These are phyloP conservation scores for Rhizopogon roseolus DNA, from an alignment of 768 basidiomycete genomes.

Conservation along the genomic window DNA sequence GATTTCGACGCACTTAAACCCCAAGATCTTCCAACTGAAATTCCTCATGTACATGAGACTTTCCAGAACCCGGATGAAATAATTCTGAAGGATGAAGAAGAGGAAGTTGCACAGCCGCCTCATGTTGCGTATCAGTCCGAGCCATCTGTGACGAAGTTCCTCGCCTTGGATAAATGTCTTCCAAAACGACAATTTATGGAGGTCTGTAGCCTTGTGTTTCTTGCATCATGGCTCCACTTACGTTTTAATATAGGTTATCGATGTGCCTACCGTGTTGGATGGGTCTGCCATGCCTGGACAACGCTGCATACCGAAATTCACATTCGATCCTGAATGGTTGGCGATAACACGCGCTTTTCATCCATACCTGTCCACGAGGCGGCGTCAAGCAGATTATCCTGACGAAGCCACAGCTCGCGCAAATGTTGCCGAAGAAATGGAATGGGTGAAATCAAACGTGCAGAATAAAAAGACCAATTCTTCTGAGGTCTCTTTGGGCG, in stretches of 20 bases:
- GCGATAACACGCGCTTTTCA: slow-evolving; percentile 88
- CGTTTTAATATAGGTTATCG: slow-evolving; percentile 54
- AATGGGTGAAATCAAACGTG: slow-evolving; percentile 67
- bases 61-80: slow-evolving; percentile 49
- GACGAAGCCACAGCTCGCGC: slow-evolving; percentile 41
- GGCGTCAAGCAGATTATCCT: slow-evolving; percentile 54
- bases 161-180: slow-evolving; percentile 90
- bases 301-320: slow-evolving; percentile 34
- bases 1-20: slow-evolving; percentile 17
- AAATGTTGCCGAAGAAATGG: slow-evolving; percentile 53
- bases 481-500: slow-evolving; percentile 7
- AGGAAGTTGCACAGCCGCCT: slow-evolving; percentile 32
- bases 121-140: slow-evolving; percentile 13
- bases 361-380: slow-evolving; percentile 60
- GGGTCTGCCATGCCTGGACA: slow-evolving; percentile 6
- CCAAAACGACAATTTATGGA: slow-evolving; percentile 75
- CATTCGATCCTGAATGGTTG: slow-evolving; percentile 90
- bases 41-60: slow-evolving; percentile 28
- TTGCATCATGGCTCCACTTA: neutral
- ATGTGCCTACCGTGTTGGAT: slow-evolving; percentile 37
- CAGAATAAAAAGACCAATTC: slow-evolving; percentile 16
- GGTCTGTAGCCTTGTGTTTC: slow-evolving; percentile 33
- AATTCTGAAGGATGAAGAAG: slow-evolving; percentile 41
- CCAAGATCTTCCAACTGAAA: slow-evolving; percentile 1
- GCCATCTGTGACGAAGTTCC: slow-evolving; percentile 58